Conservation (phyloP, 2,329 filamentous ascomycete species). For the Claviceps arundinis region DNA sequence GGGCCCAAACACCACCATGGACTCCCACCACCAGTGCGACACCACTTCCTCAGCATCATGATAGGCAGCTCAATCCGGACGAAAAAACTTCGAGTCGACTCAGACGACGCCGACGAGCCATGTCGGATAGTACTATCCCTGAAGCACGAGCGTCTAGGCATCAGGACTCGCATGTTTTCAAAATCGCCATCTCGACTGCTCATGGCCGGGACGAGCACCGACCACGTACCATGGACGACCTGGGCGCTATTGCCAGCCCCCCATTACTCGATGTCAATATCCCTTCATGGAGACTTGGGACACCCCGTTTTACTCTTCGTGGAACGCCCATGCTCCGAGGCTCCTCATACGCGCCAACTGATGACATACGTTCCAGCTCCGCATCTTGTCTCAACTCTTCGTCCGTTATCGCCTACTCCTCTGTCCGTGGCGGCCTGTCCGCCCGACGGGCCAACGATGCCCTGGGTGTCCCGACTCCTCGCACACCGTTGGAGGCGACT, state of each 20-base stretch:
- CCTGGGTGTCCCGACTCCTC: conserved; percentile 23
- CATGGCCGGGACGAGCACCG: conserved; percentile 35
- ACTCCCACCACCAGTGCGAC: conserved; percentile 27
- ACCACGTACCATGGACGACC: conserved; percentile 50
- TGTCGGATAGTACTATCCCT: conserved; percentile 66
- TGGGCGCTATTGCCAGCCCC: conserved; percentile 24
- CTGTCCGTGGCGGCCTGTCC: conserved; percentile 12
- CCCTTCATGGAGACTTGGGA: conserved; percentile 72
- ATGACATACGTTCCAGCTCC: conserved; percentile 53
- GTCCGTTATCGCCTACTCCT: conserved; percentile 14
- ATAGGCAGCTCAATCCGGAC: conserved; percentile 20
- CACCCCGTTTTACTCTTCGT: conserved; percentile 62
- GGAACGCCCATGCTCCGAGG: conserved; percentile 68
- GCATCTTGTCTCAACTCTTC: conserved; percentile 33
- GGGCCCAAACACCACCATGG: conserved; percentile 17
- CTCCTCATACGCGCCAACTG: conserved; percentile 67
- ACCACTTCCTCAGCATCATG: conserved; percentile 19
- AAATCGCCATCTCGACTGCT: conserved; percentile 66
- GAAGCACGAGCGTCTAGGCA: conserved; percentile 42
- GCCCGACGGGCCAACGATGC: conserved; percentile 25
- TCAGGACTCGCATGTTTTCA: conserved; percentile 56
- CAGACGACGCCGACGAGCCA: conserved; percentile 43
- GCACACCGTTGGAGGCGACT: conserved; percentile 12
- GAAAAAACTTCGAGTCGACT: conserved; percentile 11
- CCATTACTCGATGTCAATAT: conserved; percentile 62